Base-by-base conservation (phyloP, 179 eudicot genomes). In the Nepenthes alata region DNA sequence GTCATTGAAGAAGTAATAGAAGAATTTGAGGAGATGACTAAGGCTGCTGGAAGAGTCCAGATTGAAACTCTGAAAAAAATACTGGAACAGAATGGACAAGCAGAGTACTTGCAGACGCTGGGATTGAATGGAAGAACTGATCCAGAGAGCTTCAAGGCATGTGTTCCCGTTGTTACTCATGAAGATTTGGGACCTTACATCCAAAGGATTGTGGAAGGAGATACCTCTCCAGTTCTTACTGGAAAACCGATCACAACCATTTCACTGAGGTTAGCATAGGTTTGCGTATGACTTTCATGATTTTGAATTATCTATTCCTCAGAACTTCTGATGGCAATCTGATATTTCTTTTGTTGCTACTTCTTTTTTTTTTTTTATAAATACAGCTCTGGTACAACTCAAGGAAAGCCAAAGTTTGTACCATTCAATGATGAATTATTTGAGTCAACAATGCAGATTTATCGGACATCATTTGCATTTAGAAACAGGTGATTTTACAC, bases 311-410 rank as follows among this genome's bases (percentile, higher is more conserved):
- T 35, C 15, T 16, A 6, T 55, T 5, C 35, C 35, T 16, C 11
- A 35, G 58, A 34, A 44, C 15, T 12, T 63, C 36, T 61, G 55
- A 38, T 54, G 14, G 35, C 49, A 4, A 35, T 39, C 25, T 35
- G 58, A 45, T 10, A 11, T 68, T 50, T 37, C 3, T n/a, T 4
- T 11, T 59, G 11, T 11, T 59, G 11, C 8, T 50, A 13, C 9
- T 63, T 41, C 51, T 11, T 11, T 65, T 55, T 11, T 25, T 25
- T 25, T 25, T 25, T 25, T 55, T 57, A 12, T 58, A 41, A 16
- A 64, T 70, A 61, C 80, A 93, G 98, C 63, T 93, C 98, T 53
- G 98, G 98, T 15, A 93, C 98, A 4, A 85, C 93, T 70, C 87
- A 89, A 66, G 98, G 98, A 38, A 89, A 76, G 82, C 93, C 88